A percentile compares a stretch with the other conserved stretches of the same genome.
phyloP scores from a whole-genome alignment of 352 stramenopile genomes.

The Phytophthora kernoviae region DNA sequence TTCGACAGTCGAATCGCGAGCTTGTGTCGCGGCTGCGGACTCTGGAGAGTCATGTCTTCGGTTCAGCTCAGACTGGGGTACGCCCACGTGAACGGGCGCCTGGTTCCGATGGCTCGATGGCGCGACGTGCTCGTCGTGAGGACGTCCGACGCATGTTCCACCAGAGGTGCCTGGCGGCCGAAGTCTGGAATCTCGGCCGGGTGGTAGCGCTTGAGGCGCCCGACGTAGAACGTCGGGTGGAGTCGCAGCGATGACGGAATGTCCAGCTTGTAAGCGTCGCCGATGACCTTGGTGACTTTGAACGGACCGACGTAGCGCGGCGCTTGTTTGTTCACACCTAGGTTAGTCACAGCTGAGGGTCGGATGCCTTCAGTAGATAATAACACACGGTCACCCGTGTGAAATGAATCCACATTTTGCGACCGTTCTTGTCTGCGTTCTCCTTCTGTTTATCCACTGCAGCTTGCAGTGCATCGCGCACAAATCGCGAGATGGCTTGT shows the following conservation, averaged over 20 bases:
- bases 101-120: neutral
- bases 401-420: neutral
- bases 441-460: conserved; percentile 10
- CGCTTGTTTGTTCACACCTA: conserved; percentile 7
- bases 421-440: neutral
- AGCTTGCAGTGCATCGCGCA: conserved; percentile 2
- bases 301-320: conserved; percentile 10
- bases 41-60: neutral
- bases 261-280: conserved; percentile 15
- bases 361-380: conserved; percentile 14
- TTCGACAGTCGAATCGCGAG: neutral
- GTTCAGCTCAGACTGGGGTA: neutral
- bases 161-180: neutral
- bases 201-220: conserved; percentile 23
- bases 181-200: neutral
- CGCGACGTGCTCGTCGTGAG: neutral
- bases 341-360: conserved; percentile 1
- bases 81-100: neutral
- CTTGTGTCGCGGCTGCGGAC: neutral
- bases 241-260: conserved; percentile 12
- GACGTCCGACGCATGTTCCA: neutral
- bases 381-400: conserved; percentile 8
- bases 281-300: conserved; percentile 1
- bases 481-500: conserved; percentile 3
- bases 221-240: conserved; percentile 42